phyloP scores from a whole-genome alignment of 805 yeast species.

The Lipomyces sp. region DNA sequence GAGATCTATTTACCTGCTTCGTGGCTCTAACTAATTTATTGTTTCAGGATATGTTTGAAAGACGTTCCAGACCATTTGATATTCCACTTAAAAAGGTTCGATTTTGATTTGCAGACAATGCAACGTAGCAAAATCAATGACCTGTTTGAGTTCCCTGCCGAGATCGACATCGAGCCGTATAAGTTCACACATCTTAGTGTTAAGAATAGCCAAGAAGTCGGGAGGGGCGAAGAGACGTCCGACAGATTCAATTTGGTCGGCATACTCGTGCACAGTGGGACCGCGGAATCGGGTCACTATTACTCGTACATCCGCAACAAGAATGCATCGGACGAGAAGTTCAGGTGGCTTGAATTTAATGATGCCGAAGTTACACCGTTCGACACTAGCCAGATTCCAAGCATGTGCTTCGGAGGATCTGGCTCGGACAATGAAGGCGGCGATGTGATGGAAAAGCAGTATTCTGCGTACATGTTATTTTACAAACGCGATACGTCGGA shows the following conservation, averaged over 20 bases:
- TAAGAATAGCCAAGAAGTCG: neutral
- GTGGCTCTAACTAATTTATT: neutral
- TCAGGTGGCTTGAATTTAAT: constrained; percentile 24
- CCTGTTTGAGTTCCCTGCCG: constrained; percentile 21
- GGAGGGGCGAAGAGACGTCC: neutral
- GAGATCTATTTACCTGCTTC: neutral
- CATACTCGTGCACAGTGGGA: constrained; percentile 24
- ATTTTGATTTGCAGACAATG: constrained; percentile 28
- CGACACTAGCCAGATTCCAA: constrained; percentile 15
- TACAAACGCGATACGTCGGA: constrained; percentile 22
- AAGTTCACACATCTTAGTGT: constrained; percentile 6
- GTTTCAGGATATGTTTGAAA: constrained; percentile 15
- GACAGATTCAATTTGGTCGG: constrained; percentile 19
- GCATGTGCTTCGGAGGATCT: constrained; percentile 21
- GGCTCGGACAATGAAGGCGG: neutral
- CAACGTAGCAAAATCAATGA: constrained; percentile 27
- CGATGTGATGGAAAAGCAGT: constrained; percentile 16
- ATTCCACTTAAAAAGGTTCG: constrained; percentile 27
- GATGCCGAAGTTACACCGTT: constrained; percentile 22
- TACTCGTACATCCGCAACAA: constrained; percentile 21
- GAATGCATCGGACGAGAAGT: neutral
- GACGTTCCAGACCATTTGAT: constrained; percentile 24
- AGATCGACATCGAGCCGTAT: constrained; percentile 19
- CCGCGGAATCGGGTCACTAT: constrained; percentile 28
- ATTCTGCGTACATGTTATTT: constrained; percentile 27